Evolutionary conservation across 768 basidiomycete species (phyloP).

Genomic region (Russula dissimulans): DNA sequence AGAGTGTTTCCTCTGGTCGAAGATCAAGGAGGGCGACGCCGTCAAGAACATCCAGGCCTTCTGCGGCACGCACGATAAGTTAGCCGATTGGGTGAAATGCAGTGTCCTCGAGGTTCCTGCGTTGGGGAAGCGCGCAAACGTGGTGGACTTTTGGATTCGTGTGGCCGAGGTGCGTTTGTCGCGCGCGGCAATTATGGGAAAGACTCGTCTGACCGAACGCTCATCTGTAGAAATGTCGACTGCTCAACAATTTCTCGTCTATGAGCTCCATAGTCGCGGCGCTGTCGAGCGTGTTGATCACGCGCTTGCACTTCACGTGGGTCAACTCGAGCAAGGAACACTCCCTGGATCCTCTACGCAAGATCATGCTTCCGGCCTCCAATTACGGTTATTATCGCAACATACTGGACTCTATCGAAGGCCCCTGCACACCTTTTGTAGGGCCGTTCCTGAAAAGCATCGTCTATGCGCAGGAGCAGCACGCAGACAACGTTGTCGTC

Average conservation of each 20-base stretch:
- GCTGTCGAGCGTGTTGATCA: slow-evolving; percentile 49
- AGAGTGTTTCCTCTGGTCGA: slow-evolving; percentile 65
- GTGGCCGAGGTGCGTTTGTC: slow-evolving; percentile 55
- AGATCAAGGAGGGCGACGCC: slow-evolving; percentile 28
- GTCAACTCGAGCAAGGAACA: slow-evolving; percentile 47
- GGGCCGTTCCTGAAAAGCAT: slow-evolving; percentile 55
- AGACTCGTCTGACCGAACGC: neutral
- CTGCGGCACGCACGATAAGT: slow-evolving; percentile 49
- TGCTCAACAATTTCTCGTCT: slow-evolving; percentile 55
- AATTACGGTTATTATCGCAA: slow-evolving; percentile 49
- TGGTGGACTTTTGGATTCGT: slow-evolving; percentile 66
- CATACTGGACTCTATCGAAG: slow-evolving; percentile 33
- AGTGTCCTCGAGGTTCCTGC: slow-evolving; percentile 47
- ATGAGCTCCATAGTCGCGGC: slow-evolving; percentile 59
- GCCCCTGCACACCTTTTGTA: slow-evolving; percentile 62
- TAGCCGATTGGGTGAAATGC: slow-evolving; percentile 57
- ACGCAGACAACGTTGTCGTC: slow-evolving; percentile 29
- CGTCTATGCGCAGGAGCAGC: slow-evolving; percentile 45
- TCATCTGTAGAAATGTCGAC: slow-evolving; percentile 47
- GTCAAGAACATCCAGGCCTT: slow-evolving; percentile 44
- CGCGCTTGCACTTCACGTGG: slow-evolving; percentile 55
- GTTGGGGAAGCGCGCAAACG: slow-evolving; percentile 45
- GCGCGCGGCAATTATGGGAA: neutral
- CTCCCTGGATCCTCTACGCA: slow-evolving; percentile 41
- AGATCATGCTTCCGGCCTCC: slow-evolving; percentile 49